Evolutionary conservation across 83 land plant species (phyloP).

Genomic region (Thuja plicata): DNA sequence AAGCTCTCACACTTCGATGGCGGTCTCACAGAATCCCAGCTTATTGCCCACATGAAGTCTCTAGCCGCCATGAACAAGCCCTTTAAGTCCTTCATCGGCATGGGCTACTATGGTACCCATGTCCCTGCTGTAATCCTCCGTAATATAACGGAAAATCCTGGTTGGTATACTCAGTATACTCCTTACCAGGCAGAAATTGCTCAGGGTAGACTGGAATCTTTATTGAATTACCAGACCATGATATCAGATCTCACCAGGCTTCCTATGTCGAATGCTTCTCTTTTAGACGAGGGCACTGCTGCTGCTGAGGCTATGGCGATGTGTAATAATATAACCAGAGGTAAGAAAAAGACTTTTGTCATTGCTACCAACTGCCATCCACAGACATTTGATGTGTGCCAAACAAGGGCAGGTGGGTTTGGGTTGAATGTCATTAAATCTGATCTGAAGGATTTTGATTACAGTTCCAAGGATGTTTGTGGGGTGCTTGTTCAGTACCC

Average conservation of each 20-base stretch:
- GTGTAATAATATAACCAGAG: slow-evolving; percentile 84
- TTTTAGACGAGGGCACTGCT: slow-evolving; percentile 98
- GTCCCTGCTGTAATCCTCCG: slow-evolving; percentile 95
- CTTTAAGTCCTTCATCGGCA: slow-evolving; percentile 90
- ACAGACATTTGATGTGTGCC: slow-evolving; percentile 89
- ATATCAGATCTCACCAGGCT: slow-evolving; percentile 93
- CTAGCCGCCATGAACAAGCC: slow-evolving; percentile 85
- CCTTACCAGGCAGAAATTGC: slow-evolving; percentile 99
- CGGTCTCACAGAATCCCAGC: slow-evolving; percentile 91
- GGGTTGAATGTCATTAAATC: slow-evolving; percentile 65
- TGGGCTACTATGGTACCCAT: slow-evolving; percentile 92
- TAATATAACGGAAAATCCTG: slow-evolving; percentile 98
- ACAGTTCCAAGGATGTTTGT: slow-evolving; percentile 84
- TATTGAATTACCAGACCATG: slow-evolving; percentile 93
- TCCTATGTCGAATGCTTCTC: slow-evolving; percentile 98
- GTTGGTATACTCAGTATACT: slow-evolving; percentile 99
- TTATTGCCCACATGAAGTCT: slow-evolving; percentile 89
- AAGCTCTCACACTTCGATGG: slow-evolving; percentile 50
- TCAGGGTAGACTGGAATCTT: slow-evolving; percentile 90
- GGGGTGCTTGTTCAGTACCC: slow-evolving; percentile 98
- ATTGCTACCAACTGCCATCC: slow-evolving; percentile 94
- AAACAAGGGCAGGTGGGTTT: slow-evolving; percentile 85
- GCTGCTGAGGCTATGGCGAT: slow-evolving; percentile 99
- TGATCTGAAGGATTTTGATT: slow-evolving; percentile 76
- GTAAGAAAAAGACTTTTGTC: slow-evolving; percentile 83